Evolutionary conservation across 352 stramenopile genomes (phyloP), one percentile per base, ranked within the genome.

Genomic region (Phytophthora europaea): DNA sequence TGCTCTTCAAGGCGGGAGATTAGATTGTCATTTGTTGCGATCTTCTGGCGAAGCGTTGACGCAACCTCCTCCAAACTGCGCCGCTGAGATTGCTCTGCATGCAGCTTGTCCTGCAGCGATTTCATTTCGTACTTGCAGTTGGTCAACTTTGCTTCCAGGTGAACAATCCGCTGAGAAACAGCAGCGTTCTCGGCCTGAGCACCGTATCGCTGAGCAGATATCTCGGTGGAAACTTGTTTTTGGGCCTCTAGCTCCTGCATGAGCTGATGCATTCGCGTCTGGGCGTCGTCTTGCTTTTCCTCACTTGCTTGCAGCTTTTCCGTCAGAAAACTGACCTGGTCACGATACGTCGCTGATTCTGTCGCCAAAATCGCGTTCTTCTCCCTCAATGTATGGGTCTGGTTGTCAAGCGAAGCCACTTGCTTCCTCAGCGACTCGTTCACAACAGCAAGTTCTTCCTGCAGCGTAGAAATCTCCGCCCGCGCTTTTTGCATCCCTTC

Each of bases 321-420:
- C 1, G 88, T 93, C 16, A 96, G 67, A 48, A 92, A 91, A 47
- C 73, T 93, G 22, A 96, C 85, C 72, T 96, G 89, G n/a, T 94
- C 86, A 10, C 88, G 77, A 64, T 93, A 94, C 18, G 89, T 89
- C 5, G 73, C 63, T 18, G 70, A 73, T 69, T 96, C 88, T 0
- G 82, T 84, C 31, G 75, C 63, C 7, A 93, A 70, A 5, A 76
- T 93, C 8, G 68, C 63, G 28, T 89, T 90, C 68, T 94, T 90
- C 36, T 90, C 73, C 20, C 73, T 70, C 5, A 91, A 43, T 15
- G 79, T 26, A 12, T 89, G 76, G 0, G 89, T 34, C 48, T 95
- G 88, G 28, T 89, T 91, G n/a, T 89, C 75, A 23, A 88, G 66
- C 56, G 78, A 80, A 51, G 73, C 61, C 8, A 87, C 71, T 80